These are phyloP conservation scores for Rhododendron kiyosumense DNA, from an alignment of 148 eudicot genomes.

Conservation along the genomic window DNA sequence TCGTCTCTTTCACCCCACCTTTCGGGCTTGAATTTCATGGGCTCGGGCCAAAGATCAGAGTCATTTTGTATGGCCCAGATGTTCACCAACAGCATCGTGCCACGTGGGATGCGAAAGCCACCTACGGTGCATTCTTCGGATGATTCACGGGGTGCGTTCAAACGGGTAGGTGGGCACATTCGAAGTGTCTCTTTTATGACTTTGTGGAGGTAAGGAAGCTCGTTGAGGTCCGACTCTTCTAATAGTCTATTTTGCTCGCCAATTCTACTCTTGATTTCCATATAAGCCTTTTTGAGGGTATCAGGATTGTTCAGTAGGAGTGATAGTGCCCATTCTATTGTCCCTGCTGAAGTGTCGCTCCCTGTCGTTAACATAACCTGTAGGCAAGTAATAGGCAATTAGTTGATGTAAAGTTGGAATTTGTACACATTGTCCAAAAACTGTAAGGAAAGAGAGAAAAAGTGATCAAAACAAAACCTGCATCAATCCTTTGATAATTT, in stretches of 20 bases:
- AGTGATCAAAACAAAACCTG: slow-evolving; percentile 10
- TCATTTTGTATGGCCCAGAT: slow-evolving; percentile 40
- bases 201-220: slow-evolving; percentile 11
- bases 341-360: slow-evolving; percentile 16
- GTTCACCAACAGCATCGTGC: slow-evolving; percentile 39
- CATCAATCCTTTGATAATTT: slow-evolving; percentile 40
- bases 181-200: slow-evolving; percentile 11
- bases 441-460: not conserved
- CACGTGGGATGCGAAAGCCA: slow-evolving; percentile 26
- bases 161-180: not conserved
- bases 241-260: slow-evolving; percentile 4
- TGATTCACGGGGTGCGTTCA: slow-evolving; percentile 10
- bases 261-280: not conserved
- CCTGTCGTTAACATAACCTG: slow-evolving; percentile 1
- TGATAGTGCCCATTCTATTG: slow-evolving; percentile 16
- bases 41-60: slow-evolving; percentile 24
- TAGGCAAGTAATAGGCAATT: not conserved
- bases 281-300: not conserved
- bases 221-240: slow-evolving; percentile 8
- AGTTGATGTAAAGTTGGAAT: not conserved
- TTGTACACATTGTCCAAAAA: not conserved
- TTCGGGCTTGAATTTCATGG: not conserved
- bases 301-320: slow-evolving; percentile 6
- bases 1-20: not conserved
- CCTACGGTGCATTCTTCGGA: slow-evolving; percentile 17